Base-by-base conservation (phyloP, 2,329 filamentous ascomycete species). In the Phoma sp. region DNA sequence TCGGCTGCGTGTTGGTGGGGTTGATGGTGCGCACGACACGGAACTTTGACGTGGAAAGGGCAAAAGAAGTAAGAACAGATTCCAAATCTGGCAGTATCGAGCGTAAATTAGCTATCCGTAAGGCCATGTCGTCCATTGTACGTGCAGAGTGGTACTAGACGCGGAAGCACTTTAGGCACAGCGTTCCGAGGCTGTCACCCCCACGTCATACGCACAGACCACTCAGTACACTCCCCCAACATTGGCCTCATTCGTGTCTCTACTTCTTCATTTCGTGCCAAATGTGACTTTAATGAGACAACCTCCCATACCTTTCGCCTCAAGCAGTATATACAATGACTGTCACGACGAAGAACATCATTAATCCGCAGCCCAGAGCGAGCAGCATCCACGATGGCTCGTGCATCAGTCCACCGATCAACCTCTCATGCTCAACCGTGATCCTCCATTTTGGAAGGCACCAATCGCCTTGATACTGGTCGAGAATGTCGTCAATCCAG, bases 21-120 rank as follows among this genome's bases (percentile, higher is more conserved):
- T 74, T 74, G 21, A 75, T 57, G 3, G 69, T 74, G 7, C 63
- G 67, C 5, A 75, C 71, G 17, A 76, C 61, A 43, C 67, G 69
- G 45, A 75, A 75, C 42, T 67, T 72, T 23, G 71, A 62, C 1
- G 68, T 42, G 7, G 72, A 74, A 0, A 66, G 58, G 7, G 66
- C 65, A 28, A 76, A 76, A 3, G 64, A 65, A 3, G 66, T 59
- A n/a, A 75, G 62, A 3, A 66, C 62, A 25, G 62, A 62, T 33
- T 72, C 66, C n/a, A 75, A 51, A 12, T 73, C 67, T 18, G 74
- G 70, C 14, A 75, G 56, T 7, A 71, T 47, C 0, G 63, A 48
- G 37, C 65, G 62, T n/a, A 73, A 23, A 2, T 64, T 55, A 2
- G 68, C 48, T 47, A 74, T 59, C 7, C 68, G 61, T 38, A 60